Evolutionary conservation across 495 filamentous ascomycete genomes (phyloP), one percentile per base, ranked within the genome.

Genomic region (Gamarada debralockiae): DNA sequence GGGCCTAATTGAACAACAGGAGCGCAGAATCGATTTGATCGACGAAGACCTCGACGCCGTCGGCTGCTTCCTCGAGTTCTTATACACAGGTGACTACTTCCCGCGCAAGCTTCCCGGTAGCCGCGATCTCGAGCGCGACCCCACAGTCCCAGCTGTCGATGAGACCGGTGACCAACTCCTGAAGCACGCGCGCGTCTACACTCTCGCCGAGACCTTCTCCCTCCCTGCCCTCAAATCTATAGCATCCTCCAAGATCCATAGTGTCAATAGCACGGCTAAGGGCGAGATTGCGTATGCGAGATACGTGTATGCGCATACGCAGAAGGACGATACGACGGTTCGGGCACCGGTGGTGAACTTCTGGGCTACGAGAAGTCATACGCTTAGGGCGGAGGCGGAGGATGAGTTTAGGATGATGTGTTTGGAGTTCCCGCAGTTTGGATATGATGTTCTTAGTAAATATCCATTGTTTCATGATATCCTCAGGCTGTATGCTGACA

Each of bases 31-130:
- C 58, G 69, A 84, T 33, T 84, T 96, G 29, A 65, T 76, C 0
- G 71, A 76, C 56, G 86, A 90, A 55, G 79, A 92, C 59, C 69
- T 93, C 23, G 87, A 91, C 54, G 88, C 92, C 29, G 84, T 92
- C 51, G 83, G 88, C 27, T 91, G 83, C 70, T 90, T 95, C 62
- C 81, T 97, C 60, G 86, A 96, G 71, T 97, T 85, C 70, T 81
- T 95, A 25, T 97, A 97, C 70, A 95, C 89, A 1, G 81, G 81
- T 66, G 89, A 97, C 66, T 96, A 96, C 76, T 90, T 89, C 66
- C 85, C 89, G 3, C 72, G 75, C 54, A 83, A 84, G 59, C 47
- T 84, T 14, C 64, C 74, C n/a, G 73, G 78, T 38, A 68, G 77
- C 47, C 73, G 70, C 18, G 55, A 71, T 29, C 70, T 88, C 1